Conservation (phyloP, 2,329 filamentous ascomycete species). For the Talaromyces piceae region DNA sequence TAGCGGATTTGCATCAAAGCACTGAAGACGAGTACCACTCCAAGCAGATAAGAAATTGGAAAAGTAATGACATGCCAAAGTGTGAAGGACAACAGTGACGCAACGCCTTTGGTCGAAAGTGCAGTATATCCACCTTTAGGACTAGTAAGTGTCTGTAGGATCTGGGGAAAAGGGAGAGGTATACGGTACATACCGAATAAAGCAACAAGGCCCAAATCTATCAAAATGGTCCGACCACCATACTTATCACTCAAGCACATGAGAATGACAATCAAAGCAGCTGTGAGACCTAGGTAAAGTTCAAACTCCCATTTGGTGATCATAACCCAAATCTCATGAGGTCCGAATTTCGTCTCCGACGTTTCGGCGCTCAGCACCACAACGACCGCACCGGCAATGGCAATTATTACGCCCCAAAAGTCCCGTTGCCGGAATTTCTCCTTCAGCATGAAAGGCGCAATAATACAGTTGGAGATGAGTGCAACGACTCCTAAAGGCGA, state of each 20-base stretch:
- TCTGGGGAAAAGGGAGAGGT: constrained; percentile 5
- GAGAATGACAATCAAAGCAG: constrained; percentile 63
- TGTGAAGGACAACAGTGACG: constrained; percentile 86
- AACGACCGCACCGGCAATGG: constrained; percentile 79
- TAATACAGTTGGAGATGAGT: constrained; percentile 91
- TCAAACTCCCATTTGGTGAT: constrained; percentile 87
- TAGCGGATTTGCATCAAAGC: constrained; percentile 97
- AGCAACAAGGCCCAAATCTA: constrained; percentile 87
- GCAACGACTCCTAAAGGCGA: constrained; percentile 96
- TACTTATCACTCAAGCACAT: constrained; percentile 79
- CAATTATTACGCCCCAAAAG: constrained; percentile 78
- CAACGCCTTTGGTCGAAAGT: constrained; percentile 90
- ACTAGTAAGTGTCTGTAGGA: constrained; percentile 6
- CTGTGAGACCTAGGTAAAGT: constrained; percentile 75
- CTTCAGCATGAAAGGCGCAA: constrained; percentile 88
- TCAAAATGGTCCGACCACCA: constrained; percentile 77
- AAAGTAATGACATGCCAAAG: constrained; percentile 84
- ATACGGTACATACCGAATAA: constrained; percentile 64
- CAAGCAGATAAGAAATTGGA: constrained; percentile 81
- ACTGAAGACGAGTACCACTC: constrained; percentile 70
- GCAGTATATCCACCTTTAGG: constrained; percentile 85
- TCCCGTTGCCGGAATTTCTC: constrained; percentile 81
- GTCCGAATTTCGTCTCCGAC: constrained; percentile 83
- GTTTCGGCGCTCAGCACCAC: constrained; percentile 87
- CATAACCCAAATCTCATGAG: constrained; percentile 79